Conservation (phyloP, 352 stramenopile species). For the Blastocystis sp. region DNA sequence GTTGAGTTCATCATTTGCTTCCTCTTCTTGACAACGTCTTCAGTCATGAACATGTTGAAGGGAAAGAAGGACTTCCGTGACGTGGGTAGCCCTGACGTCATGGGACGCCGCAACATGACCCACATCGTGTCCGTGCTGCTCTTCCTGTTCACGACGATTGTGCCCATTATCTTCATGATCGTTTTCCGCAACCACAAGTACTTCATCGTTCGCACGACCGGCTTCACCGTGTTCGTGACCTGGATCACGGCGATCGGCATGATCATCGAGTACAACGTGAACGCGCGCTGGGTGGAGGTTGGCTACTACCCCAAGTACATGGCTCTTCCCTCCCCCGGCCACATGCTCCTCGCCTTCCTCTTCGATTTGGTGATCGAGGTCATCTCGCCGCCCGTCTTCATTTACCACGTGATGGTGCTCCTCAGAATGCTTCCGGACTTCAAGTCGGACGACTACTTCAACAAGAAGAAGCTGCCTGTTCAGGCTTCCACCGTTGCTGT, state of each 20-base stretch:
- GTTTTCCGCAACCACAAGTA: slow-evolving; percentile 24
- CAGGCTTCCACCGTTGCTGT: neutral
- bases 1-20: slow-evolving; percentile 1
- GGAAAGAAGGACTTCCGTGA: slow-evolving; percentile 10
- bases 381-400: slow-evolving; percentile 8
- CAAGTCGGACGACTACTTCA: slow-evolving; percentile 30
- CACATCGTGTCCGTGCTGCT: slow-evolving; percentile 36
- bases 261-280: slow-evolving; percentile 23
- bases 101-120: slow-evolving; percentile 43
- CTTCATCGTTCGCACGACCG: slow-evolving; percentile 4
- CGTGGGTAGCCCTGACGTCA: slow-evolving; percentile 8
- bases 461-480: slow-evolving; percentile 10
- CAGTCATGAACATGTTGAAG: slow-evolving; percentile 3
- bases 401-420: slow-evolving; percentile 35
- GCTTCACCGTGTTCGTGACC: slow-evolving; percentile 22
- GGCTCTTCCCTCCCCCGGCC: slow-evolving; percentile 1
- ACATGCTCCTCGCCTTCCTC: slow-evolving; percentile 18
- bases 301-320: slow-evolving; percentile 44
- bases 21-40: neutral
- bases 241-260: slow-evolving; percentile 25
- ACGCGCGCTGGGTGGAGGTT: slow-evolving; percentile 32
- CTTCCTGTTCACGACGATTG: slow-evolving; percentile 36
- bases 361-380: slow-evolving; percentile 45
- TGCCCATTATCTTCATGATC: slow-evolving; percentile 26
- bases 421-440: slow-evolving; percentile 1